Conservation (phyloP, 2,329 filamentous ascomycete genomes). For the Fusarium tricinctum region DNA sequence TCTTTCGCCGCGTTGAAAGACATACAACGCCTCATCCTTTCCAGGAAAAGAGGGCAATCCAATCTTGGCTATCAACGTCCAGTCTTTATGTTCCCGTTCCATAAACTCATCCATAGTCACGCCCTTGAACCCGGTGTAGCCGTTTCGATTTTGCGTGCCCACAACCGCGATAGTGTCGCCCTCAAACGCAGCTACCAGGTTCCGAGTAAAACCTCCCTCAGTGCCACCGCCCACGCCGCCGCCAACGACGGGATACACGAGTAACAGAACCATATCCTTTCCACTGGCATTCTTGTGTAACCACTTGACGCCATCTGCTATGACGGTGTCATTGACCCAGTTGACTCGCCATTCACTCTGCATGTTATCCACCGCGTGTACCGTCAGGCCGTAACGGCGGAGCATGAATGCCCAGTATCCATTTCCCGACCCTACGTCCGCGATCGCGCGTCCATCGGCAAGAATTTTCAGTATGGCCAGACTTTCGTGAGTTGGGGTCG, state of each 20-base stretch:
- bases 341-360: constrained; percentile 76
- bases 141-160: constrained; percentile 80
- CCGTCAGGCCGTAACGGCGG: constrained; percentile 67
- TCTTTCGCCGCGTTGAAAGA: constrained; percentile 69
- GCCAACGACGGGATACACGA: constrained; percentile 81
- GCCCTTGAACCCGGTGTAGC: constrained; percentile 77
- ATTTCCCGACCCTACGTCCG: constrained; percentile 79
- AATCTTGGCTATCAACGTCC: constrained; percentile 73
- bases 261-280: constrained; percentile 71
- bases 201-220: constrained; percentile 74
- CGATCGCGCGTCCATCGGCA: constrained; percentile 66
- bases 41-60: constrained; percentile 80
- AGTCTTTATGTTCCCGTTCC: constrained; percentile 67
- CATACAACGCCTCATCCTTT: constrained; percentile 81
- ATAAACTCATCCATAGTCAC: constrained; percentile 77
- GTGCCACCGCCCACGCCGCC: constrained; percentile 73
- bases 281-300: constrained; percentile 64
- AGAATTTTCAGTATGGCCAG: constrained; percentile 72
- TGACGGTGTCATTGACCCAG: constrained; percentile 78
- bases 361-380: constrained; percentile 75
- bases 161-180: constrained; percentile 78
- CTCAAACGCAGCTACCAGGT: constrained; percentile 71
- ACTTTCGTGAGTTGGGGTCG: constrained; percentile 76
- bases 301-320: constrained; percentile 71
- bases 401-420: constrained; percentile 84